Evolutionary conservation across 345 rosid genomes (phyloP), one percentile per base, ranked within the genome.

Genomic region (Citropsis articulata): DNA sequence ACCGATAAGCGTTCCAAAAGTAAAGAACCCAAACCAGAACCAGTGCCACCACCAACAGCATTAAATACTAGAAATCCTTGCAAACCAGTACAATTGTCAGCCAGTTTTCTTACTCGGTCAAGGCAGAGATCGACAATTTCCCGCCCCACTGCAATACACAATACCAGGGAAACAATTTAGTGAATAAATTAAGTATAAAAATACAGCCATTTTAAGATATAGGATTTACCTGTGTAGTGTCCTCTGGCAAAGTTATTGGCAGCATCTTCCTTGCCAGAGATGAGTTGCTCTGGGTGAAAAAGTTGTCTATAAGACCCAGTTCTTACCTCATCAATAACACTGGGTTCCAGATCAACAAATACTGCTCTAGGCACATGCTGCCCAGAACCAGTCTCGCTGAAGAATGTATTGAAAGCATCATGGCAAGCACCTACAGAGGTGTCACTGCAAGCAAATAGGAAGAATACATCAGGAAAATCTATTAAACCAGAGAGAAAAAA

Each of bases 201-300:
- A 78, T 61, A 63, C 35, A n/a, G 19, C 24, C 65, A 75, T 6
- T 33, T 40, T 27, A 42, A 84, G 76, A 56, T 30, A 22, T 69
- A 35, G 59, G 24, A 77, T 35, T 38, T 73, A 88, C 98, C 92
- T 57, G 94, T 92, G 80, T 93, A 93, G 83, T 93, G 98, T 62
- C 98, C 97, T 84, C 98, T 91, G 67, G 98, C 97, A 84, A 92
- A 93, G 87, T 93, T 92, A 83, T 92, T 93, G 40, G 98, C 98
- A 66, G 97, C 93, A 76, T 93, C 98, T 84, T 93, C 98, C 86
- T 93, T 93, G 82, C 97, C 93, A 45, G 97, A 90, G 72, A 93
- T 93, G 86, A 93, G 97, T 77, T 93, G 98, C 86, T 93, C 97
- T 4, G 97, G 98, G 76, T 93, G 98, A 78, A 93, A 93, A 80